A percentile compares a stretch with the other conserved stretches of the same genome.
phyloP scores from a whole-genome alignment of 2,329 filamentous ascomycete genomes.

The Fusarium sp. region DNA sequence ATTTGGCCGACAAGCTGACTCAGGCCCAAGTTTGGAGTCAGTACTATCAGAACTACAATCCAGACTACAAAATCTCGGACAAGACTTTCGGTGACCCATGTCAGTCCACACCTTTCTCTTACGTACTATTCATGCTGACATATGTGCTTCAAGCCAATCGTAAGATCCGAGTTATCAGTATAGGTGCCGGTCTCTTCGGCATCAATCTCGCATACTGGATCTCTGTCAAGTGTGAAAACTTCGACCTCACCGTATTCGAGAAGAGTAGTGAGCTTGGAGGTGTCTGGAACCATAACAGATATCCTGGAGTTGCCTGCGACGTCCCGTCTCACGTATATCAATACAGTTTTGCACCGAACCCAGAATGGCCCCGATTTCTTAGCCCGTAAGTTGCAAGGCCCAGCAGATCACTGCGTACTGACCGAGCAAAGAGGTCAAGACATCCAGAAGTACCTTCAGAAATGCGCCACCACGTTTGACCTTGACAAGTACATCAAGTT shows the following conservation, averaged over 20 bases:
- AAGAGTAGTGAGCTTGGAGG: background rate
- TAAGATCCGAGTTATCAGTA: background rate
- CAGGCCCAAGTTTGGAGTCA: background rate
- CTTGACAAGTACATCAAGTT: background rate
- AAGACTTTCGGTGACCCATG: background rate
- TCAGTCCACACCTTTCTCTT: background rate
- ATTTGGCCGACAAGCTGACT: background rate
- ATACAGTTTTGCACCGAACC: background rate
- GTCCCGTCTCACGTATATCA: background rate
- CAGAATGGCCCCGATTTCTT: background rate
- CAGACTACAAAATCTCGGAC: background rate
- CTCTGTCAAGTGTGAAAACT: background rate
- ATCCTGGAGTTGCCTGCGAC: background rate
- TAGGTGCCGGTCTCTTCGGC: background rate
- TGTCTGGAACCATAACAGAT: background rate
- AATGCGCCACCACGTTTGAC: background rate
- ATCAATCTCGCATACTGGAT: background rate
- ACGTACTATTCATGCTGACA: background rate
- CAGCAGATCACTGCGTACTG: rapidly evolving
- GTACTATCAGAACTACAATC: background rate
- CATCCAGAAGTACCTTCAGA: background rate
- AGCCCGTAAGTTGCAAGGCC: background rate
- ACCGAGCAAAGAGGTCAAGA: background rate
- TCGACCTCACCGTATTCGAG: background rate
- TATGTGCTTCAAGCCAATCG: rapidly evolving